These are phyloP conservation scores for Ananas comosus DNA, from an alignment of 176 grass and related monocot species.

Conservation along the genomic window DNA sequence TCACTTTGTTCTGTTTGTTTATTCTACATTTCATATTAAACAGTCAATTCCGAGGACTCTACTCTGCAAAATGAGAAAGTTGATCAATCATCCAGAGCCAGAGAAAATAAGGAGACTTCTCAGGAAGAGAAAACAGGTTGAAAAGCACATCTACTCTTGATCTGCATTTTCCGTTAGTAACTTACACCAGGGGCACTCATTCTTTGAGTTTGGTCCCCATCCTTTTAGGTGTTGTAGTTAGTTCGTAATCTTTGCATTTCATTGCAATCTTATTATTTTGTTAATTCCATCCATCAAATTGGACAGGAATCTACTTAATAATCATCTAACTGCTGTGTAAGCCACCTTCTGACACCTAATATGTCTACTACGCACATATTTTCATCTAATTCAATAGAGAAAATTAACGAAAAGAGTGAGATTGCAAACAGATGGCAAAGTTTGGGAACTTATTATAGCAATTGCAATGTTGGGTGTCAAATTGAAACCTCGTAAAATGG, in stretches of 20 bases:
- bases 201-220: not conserved
- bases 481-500: too few species aligned
- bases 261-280: conserved; percentile 1
- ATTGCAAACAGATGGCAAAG: too few species aligned
- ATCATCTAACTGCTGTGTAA: too few species aligned
- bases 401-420: too few species aligned
- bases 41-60: conserved; percentile 33
- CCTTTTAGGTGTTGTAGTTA: too few species aligned
- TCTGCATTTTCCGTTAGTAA: not conserved
- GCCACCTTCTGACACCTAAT: too few species aligned
- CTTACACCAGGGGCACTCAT: not conserved
- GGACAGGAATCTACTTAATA: not conserved
- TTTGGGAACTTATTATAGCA: too few species aligned
- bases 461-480: too few species aligned
- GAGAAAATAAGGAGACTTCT: conserved; percentile 15
- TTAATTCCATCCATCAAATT: conserved; percentile 18
- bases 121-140: conserved; percentile 35
- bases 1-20: not conserved
- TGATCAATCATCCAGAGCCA: conserved; percentile 16
- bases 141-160: conserved; percentile 13
- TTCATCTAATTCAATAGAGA: too few species aligned
- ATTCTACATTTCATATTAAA: not conserved
- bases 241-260: too few species aligned
- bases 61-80: conserved; percentile 34
- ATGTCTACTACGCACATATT: too few species aligned